Evolutionary conservation across 805 yeast genomes (phyloP).

Genomic region (Cyberlindnera lachancei): DNA sequence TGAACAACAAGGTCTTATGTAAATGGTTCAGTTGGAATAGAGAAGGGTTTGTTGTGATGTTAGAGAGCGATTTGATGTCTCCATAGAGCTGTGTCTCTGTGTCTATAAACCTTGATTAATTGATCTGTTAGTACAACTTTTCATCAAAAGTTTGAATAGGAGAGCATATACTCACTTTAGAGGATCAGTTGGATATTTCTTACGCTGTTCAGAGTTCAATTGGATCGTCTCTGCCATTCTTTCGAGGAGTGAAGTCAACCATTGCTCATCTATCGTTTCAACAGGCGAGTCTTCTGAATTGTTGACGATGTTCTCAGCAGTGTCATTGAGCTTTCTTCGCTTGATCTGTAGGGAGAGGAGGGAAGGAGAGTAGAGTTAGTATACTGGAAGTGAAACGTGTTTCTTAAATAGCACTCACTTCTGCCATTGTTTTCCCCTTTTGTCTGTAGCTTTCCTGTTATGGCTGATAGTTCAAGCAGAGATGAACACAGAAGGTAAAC

Average conservation of each 20-base stretch:
- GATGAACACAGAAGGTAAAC: too few relatives aligned
- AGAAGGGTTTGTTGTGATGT: constrained; percentile 9
- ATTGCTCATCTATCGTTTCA: constrained; percentile 7
- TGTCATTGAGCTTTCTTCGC: constrained; percentile 5
- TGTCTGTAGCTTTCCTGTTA: too few relatives aligned
- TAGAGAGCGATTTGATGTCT: constrained; percentile 12
- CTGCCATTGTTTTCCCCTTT: too few relatives aligned
- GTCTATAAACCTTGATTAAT: constrained; percentile 14
- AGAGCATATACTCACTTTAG: not conserved
- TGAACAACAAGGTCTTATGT: not conserved
- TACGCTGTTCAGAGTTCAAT: constrained; percentile 8
- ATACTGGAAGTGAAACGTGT: too few relatives aligned
- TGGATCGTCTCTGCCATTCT: constrained; percentile 1
- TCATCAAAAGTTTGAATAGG: not conserved
- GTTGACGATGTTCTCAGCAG: constrained; percentile 1
- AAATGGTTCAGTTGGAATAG: constrained; percentile 9
- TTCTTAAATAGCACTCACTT: too few relatives aligned
- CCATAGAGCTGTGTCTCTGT: constrained; percentile 12
- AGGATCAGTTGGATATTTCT: constrained; percentile 11
- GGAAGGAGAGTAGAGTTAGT: too few relatives aligned
- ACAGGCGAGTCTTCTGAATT: too few relatives aligned
- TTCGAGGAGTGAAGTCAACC: constrained; percentile 9
- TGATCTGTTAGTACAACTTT: not conserved
- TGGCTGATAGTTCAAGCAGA: too few relatives aligned
- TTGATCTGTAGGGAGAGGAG: constrained; percentile 8